Evolutionary conservation across 2,329 filamentous ascomycete genomes (phyloP), one percentile per base, ranked within the genome.

Genomic region (Dryadomyces quercus-mongolicae): DNA sequence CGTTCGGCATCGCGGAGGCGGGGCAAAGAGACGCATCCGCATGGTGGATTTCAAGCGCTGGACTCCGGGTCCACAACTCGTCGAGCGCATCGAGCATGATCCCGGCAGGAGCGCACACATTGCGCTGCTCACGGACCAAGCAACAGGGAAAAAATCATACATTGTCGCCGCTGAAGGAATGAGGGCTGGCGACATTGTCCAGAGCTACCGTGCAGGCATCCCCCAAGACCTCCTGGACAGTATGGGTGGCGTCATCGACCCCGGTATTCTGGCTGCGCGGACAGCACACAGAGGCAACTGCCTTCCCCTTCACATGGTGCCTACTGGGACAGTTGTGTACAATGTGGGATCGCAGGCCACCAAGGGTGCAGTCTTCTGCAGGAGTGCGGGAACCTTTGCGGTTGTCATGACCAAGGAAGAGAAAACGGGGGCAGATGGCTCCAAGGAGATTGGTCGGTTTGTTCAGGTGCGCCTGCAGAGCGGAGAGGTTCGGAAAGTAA

Each of bases 241-340:
- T 66, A 97, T 98, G 91, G 93, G 93, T 57, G 92, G 93, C 62
- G 74, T 85, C 45, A 80, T 96, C 51, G 93, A 98, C 76, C 90
- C 92, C 12, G 94, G 94, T 85, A 88, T 98, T 68, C 73, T 98
- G 58, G 93, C 94, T 8, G 88, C 93, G 34, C 93, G 88, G 73
- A 98, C 94, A 22, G 91, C 90, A 1, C 91, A 91, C 74, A 81
- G 89, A 64, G 93, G 93, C 54, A 98, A 98, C 70, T 98, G 93
- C 67, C 71, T 98, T 61, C 93, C 93, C 15, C 75, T 98, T 66
- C 88, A 95, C 70, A 93, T 98, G 84, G 87, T 98, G 57, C 94
- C 93, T 1, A 79, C 96, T 43, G 92, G 93, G n/a, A 95, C 90
- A 2, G 81, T 89, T 45, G 82, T 98, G 52, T 96, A 86, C 75